Evolutionary conservation across 2,329 filamentous ascomycete species (phyloP).

Genomic region (Colletotrichum spaethianum): DNA sequence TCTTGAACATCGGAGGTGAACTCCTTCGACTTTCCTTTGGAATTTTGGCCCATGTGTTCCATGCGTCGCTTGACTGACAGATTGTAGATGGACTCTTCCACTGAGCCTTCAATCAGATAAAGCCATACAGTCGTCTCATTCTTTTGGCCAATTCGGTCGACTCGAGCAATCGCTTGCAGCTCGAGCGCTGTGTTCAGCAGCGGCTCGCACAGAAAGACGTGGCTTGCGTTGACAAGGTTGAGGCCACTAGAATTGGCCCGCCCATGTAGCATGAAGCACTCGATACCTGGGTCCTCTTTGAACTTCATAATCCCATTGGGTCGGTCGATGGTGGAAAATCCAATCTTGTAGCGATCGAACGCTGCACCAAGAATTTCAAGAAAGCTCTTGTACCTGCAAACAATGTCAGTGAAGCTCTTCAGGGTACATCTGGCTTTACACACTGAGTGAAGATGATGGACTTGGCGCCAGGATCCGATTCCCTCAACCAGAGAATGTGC

Average conservation of each 20-base stretch:
- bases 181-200: constrained; percentile 94
- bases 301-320: constrained; percentile 81
- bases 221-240: constrained; percentile 92
- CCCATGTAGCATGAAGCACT: constrained; percentile 92
- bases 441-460: constrained; percentile 93
- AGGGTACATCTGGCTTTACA: constrained; percentile 28
- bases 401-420: constrained; percentile 31
- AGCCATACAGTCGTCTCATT: constrained; percentile 94
- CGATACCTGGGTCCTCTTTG: constrained; percentile 78
- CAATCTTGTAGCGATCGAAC: constrained; percentile 80
- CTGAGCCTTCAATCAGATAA: constrained; percentile 90
- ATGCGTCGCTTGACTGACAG: constrained; percentile 85
- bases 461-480: constrained; percentile 88
- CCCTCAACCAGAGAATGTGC: constrained; percentile 88
- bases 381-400: constrained; percentile 77
- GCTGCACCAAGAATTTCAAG: constrained; percentile 80
- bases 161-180: constrained; percentile 93
- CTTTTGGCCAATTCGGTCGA: constrained; percentile 93
- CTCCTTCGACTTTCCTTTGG: constrained; percentile 57
- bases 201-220: constrained; percentile 95
- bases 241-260: constrained; percentile 90
- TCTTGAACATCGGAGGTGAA: constrained; percentile 66
- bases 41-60: constrained; percentile 76
- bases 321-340: constrained; percentile 78
- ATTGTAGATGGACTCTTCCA: constrained; percentile 93